Evolutionary conservation across 768 basidiomycete species (phyloP), one percentile per base, ranked within the genome.

Genomic region (Tricholoma saponaceum): DNA sequence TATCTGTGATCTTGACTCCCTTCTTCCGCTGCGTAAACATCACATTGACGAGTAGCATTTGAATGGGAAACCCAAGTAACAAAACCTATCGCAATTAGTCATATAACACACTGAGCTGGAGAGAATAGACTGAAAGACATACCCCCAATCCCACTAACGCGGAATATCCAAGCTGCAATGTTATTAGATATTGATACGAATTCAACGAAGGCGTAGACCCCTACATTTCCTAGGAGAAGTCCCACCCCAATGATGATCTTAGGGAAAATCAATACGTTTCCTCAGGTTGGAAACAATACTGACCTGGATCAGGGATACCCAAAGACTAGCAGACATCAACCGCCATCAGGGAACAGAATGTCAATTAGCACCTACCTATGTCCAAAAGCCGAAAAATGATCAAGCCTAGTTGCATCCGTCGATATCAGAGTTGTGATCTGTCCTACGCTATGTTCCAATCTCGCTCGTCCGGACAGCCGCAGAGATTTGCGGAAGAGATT

Each of bases 1-100:
- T 75, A 62, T 91, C 89, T 4, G 87, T 87, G 57, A 87, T 77
- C 61, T 81, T 78, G 52, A 89, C 81, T 26, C 80, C 82, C 61
- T 82, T 83, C 55, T 74, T 72, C 26, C 81, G 76, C 58, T 83
- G 81, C 9, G 60, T 64, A 64, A 84, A 80, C 74, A 87, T 81
- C 43, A 79, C 71, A 39, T 69, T 62, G 22, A 83, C 80, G 23
- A 86, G 72, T 18, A 81, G 32, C 25, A 79, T 65, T 65, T 89
- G 85, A 2, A 87, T 58, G 0, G 87, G 87, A 60, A 86, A 80
- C 4, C 81, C 82, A 7, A 85, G 56, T 2, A 87, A 54, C 18
- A 88, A 72, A 26, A 84, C 74, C 73, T 80, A 61, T 14, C 16
- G 8, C 10, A 14, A 49, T 49, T 26, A 28, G n/a, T 13, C 16